Evolutionary conservation across 2,329 filamentous ascomycete genomes (phyloP).

Genomic region (Diaporthe vexans): DNA sequence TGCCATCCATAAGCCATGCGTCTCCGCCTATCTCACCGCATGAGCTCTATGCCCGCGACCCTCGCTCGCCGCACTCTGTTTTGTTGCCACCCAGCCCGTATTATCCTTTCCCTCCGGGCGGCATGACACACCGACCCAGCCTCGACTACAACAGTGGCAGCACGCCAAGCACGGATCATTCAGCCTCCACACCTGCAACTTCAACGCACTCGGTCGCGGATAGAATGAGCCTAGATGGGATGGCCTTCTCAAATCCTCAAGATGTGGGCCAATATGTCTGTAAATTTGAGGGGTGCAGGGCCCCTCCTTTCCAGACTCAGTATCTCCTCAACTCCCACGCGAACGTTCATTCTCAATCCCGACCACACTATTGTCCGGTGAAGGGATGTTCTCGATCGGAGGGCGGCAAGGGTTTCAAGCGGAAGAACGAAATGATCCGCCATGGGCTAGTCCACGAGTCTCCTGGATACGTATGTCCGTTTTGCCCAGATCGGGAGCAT

Average conservation of each 20-base stretch:
- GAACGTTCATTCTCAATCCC: conserved; percentile 76
- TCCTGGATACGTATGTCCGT: conserved; percentile 95
- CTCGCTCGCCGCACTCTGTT: conserved; percentile 62
- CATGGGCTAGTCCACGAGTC: conserved; percentile 93
- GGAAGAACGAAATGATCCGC: conserved; percentile 81
- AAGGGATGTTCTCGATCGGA: conserved; percentile 73
- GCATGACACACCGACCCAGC: conserved; percentile 52
- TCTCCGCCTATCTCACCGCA: conserved; percentile 66
- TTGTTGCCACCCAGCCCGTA: conserved; percentile 56
- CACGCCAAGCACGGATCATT: conserved; percentile 60
- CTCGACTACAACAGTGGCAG: conserved; percentile 60
- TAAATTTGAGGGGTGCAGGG: conserved; percentile 73
- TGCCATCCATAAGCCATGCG: conserved; percentile 53
- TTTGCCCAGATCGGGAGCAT: conserved; percentile 93
- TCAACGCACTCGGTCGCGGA: conserved; percentile 58
- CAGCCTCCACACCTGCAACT: conserved; percentile 58
- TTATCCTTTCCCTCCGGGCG: conserved; percentile 49
- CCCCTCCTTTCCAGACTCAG: conserved; percentile 81
- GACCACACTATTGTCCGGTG: conserved; percentile 77
- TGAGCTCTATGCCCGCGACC: conserved; percentile 59
- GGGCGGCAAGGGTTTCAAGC: conserved; percentile 77
- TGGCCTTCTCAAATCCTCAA: conserved; percentile 57
- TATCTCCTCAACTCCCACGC: conserved; percentile 85
- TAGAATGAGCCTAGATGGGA: conserved; percentile 70
- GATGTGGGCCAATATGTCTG: conserved; percentile 69